These are phyloP conservation scores for Volvox africanus DNA, from an alignment of 139 green algal species.

Conservation along the genomic window DNA sequence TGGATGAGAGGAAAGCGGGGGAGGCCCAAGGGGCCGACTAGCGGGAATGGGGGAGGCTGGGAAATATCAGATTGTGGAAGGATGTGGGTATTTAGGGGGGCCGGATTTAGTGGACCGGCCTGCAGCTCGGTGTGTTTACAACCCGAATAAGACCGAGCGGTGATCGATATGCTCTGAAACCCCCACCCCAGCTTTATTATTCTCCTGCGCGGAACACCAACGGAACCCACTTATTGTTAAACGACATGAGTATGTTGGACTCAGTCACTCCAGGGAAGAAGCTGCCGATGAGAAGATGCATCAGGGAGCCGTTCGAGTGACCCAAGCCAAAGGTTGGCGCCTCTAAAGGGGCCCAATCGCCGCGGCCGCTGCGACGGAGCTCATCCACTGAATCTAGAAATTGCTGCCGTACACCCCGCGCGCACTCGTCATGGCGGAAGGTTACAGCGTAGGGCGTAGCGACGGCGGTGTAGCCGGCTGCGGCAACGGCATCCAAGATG, in stretches of 20 bases:
- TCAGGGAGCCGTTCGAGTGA: constrained; percentile 78
- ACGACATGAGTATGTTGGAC: constrained; percentile 73
- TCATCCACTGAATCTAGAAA: constrained; percentile 51
- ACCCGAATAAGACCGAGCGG: too few relatives aligned
- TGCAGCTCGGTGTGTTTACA: too few relatives aligned
- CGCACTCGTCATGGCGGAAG: constrained; percentile 62
- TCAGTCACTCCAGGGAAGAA: constrained; percentile 3
- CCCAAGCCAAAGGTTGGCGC: constrained; percentile 66
- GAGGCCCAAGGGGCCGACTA: too few relatives aligned
- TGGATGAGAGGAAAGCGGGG: too few relatives aligned
- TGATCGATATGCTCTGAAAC: neutral
- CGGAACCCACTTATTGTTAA: constrained; percentile 78
- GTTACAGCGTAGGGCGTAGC: constrained; percentile 77
- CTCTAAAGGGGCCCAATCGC: constrained; percentile 37
- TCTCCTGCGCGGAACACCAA: neutral
- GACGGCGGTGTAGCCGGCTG: constrained; percentile 74
- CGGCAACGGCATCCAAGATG: constrained; percentile 63
- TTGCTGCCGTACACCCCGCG: constrained; percentile 30
- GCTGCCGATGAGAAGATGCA: constrained; percentile 73
- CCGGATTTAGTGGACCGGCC: too few relatives aligned
- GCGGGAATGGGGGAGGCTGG: too few relatives aligned
- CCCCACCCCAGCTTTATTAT: neutral
- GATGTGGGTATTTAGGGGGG: too few relatives aligned
- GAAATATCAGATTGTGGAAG: too few relatives aligned
- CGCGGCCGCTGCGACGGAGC: constrained; percentile 15